Percentiles rank a stretch among this genome's conserved stretches.
Conservation (phyloP, 108 stramenopile genomes). For the Schizochytrium sp. region DNA sequence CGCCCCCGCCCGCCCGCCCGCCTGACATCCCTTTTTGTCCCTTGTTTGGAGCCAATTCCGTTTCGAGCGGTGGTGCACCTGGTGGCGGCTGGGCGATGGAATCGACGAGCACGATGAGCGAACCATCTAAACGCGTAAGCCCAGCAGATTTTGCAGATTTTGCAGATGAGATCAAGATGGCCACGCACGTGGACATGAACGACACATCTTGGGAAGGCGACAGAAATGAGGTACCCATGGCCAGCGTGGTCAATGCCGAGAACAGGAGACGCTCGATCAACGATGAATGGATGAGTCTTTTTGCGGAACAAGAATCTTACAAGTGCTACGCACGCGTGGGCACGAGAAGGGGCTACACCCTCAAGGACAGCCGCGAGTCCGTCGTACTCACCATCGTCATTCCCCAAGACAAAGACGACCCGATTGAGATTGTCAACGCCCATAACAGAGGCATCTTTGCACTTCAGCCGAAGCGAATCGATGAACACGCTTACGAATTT, state of each 20-base stretch:
- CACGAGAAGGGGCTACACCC: not conserved
- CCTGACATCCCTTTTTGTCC: too few species aligned
- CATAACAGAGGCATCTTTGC: not conserved
- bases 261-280: not conserved
- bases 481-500: not conserved
- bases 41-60: too few species aligned
- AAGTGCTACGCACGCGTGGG: not conserved
- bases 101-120: too few species aligned
- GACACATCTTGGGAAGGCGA: not conserved
- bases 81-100: too few species aligned
- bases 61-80: too few species aligned
- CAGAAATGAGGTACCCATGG: not conserved
- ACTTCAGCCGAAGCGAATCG: not conserved
- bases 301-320: not conserved
- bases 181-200: not conserved
- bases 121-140: too few species aligned
- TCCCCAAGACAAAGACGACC: not conserved
- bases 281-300: not conserved
- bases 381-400: not conserved
- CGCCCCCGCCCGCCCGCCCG: too few species aligned
- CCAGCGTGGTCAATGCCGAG: not conserved
- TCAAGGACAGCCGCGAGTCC: not conserved
- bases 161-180: not conserved
- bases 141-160: not conserved
- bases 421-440: not conserved